Percentiles rank a stretch among this genome's conserved stretches.
phyloP scores from a whole-genome alignment of 495 filamentous ascomycete species.

The Glonium stellatum region DNA sequence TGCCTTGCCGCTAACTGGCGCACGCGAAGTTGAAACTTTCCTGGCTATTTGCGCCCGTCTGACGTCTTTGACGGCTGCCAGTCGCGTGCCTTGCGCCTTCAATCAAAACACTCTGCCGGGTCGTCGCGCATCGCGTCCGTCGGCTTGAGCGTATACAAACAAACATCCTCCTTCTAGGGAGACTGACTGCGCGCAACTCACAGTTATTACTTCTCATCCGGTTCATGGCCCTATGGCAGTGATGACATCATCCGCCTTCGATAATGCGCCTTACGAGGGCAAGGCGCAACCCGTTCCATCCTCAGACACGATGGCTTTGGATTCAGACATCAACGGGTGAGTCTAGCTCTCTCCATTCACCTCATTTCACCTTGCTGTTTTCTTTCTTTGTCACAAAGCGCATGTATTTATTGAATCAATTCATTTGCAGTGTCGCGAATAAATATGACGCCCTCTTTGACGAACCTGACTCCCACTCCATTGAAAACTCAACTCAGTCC shows the following conservation, averaged over 20 bases:
- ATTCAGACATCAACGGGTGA: constrained; percentile 44
- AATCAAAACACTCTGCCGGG: background rate
- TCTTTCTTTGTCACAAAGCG: constrained; percentile 1
- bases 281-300: constrained; percentile 42
- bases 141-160: background rate
- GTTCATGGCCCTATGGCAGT: constrained; percentile 41
- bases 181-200: background rate
- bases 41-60: background rate
- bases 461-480: constrained; percentile 8
- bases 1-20: background rate
- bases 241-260: constrained; percentile 46
- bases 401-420: constrained; percentile 17
- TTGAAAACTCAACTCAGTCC: constrained; percentile 3
- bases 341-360: constrained; percentile 24
- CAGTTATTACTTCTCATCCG: background rate
- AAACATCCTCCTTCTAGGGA: background rate
- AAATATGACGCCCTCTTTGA: constrained; percentile 23
- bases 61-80: background rate
- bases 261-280: constrained; percentile 38
- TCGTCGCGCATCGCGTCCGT: background rate
- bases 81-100: constrained; percentile 1
- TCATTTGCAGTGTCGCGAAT: constrained; percentile 1
- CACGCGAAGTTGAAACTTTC: background rate
- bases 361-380: background rate
- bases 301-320: constrained; percentile 42